Evolutionary conservation across 805 yeast species (phyloP), one percentile per base, ranked within the genome.

Genomic region (Saturnispora saitoi): DNA sequence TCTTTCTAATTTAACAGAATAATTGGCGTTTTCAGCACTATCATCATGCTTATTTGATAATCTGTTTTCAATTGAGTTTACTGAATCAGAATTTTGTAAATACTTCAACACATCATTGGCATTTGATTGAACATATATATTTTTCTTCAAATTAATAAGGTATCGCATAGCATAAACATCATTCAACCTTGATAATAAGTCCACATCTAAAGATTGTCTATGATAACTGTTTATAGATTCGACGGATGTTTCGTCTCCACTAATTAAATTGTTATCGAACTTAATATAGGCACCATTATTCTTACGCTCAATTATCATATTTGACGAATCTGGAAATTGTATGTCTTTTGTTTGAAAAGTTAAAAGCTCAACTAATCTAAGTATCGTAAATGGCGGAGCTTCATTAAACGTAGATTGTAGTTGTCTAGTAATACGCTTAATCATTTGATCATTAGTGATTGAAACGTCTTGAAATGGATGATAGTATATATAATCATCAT

Each of bases 81-180:
- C 24, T 15, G 48, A 46, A 11, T 40, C n/a, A 6, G 29, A 17
- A 17, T 22, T 22, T 6, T 10, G n/a, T 15, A 46, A 19, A 14
- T 46, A 44, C 8, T 32, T 17, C 9, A 39, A 32, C 3, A 40
- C 44, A 7, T 37, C 20, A 10, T 40, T 31, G 22, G 44, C 26
- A 14, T 39, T 39, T 10, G 44, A 40, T 14, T 46, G 44, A 30
- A 46, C 48, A 32, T n/a, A 31, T 9, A 46, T 28, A 9, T 19
- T 15, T 20, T 31, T 30, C 34, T 46, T 46, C 22, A 47, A 41
- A 28, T 41, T 20, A 14, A 20, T 17, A 19, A 47, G 15, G 30
- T 41, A 47, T 14, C 49, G 34, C 30, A 47, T 40, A 3, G 45
- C 45, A 34, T 47, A 47, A 4, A 47, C 32, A 19, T 47, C 41